Base-by-base conservation (phyloP, 1,284 basidiomycete species). In the Quambalaria eucalypti region DNA sequence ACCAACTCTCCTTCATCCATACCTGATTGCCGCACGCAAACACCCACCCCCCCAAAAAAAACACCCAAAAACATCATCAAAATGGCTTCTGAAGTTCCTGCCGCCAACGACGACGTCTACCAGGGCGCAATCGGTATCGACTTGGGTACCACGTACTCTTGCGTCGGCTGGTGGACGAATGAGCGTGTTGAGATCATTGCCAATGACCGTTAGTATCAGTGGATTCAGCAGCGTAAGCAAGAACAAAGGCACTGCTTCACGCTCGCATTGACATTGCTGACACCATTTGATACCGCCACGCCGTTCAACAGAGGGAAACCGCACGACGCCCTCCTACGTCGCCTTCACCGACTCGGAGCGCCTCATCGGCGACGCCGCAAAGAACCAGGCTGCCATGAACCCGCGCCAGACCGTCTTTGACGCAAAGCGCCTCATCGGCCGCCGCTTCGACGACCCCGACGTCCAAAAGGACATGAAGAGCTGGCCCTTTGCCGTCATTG, bases 301-400 rank as follows among this genome's bases (percentile, higher is more conserved):
- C 48, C n/a, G 12, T 62, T 57, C 89, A 80, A 76, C 79, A 95
- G 57, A 75, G 87, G 93, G 92, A 76, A 97, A 97, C 85, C 85
- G 93, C 70, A 96, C 93, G 72, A 97, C 93, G 56, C 93, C 93
- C 56, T 98, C 93, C 69, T 97, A 97, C 80, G 93, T 97, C 79
- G 90, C 93, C 71, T 97, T 98, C 84, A 92, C 90, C 68, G 81
- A 89, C 63, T 88, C 88, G 78, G 93, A 98, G 84, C 91, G 93
- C 82, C 81, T 98, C 78, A 97, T 97, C 76, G 93, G 92, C 78
- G 93, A 97, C 84, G 76, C 76, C 49, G 77, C 76, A 62, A 78
- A 78, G 77, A 77, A 73, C 69, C 75, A 79, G 73, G 90, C 90
- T 71, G 93, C 92, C 67, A 97, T 97, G 83, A 97, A 97, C 80